Conservation (phyloP, 2,329 filamentous ascomycete genomes). For the Mycosphaerella sp. region DNA sequence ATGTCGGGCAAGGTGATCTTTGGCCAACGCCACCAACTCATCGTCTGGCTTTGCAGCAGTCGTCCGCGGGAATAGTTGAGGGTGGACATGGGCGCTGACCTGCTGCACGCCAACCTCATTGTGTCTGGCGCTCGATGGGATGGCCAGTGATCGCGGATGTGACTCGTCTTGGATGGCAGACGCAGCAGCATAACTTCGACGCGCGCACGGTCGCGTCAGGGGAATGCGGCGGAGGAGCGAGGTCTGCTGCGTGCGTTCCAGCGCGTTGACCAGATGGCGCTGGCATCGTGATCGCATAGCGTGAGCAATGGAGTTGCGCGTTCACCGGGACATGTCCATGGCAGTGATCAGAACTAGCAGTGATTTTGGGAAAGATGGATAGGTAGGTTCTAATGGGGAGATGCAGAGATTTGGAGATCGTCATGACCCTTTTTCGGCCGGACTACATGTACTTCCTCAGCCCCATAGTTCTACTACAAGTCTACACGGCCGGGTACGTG, state of each 20-base stretch:
- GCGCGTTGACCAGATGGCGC: slow-evolving; percentile 27
- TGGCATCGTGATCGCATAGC: slow-evolving; percentile 33
- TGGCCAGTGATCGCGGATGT: slow-evolving; percentile 21
- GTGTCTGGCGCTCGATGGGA: slow-evolving; percentile 58
- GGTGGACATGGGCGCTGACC: slow-evolving; percentile 73
- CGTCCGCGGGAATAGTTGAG: slow-evolving; percentile 66
- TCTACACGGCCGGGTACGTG: no score
- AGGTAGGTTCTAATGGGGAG: not conserved
- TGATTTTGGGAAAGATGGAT: not conserved
- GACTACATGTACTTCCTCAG: not conserved
- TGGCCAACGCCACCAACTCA: slow-evolving; percentile 72
- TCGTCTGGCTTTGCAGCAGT: slow-evolving; percentile 61
- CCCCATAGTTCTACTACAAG: no score
- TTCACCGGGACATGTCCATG: slow-evolving; percentile 1
- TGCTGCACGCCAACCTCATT: slow-evolving; percentile 96
- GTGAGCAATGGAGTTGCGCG: not conserved
- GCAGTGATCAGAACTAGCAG: not conserved
- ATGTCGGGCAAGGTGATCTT: slow-evolving; percentile 76
- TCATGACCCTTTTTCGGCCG: not conserved
- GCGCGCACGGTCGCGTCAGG: slow-evolving; percentile 27
- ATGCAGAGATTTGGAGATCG: not conserved
- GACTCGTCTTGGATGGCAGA: slow-evolving; percentile 6
- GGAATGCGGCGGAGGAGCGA: slow-evolving; percentile 32
- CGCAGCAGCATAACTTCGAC: slow-evolving; percentile 24
- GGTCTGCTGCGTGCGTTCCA: slow-evolving; percentile 35